These are phyloP conservation scores for Ganoderma resinaceum DNA, from an alignment of 1,284 basidiomycete species.

Conservation along the genomic window DNA sequence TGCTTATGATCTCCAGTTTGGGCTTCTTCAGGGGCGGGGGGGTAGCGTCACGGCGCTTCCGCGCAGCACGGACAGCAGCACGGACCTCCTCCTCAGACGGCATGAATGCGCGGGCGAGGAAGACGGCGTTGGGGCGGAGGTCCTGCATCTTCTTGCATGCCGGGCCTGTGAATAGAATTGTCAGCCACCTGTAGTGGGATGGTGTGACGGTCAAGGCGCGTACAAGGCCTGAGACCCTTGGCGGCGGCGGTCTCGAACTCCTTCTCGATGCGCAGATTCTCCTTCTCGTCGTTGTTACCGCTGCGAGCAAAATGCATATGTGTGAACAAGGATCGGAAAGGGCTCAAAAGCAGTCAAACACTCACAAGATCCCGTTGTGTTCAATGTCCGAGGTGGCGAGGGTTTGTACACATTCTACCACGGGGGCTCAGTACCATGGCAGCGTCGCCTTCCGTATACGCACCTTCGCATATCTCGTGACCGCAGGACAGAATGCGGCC, in stretches of 20 bases:
- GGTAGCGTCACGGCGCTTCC: slow-evolving; percentile 20
- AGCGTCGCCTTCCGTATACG: neutral
- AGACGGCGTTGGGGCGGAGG: slow-evolving; percentile 53
- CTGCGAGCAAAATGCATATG: slow-evolving; percentile 38
- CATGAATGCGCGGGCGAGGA: slow-evolving; percentile 63
- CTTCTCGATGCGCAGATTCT: slow-evolving; percentile 60
- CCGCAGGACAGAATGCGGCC: slow-evolving; percentile 62
- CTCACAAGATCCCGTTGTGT: slow-evolving; percentile 67
- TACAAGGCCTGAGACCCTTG: slow-evolving; percentile 66
- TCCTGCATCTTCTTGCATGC: slow-evolving; percentile 66
- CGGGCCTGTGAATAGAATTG: slow-evolving; percentile 48
- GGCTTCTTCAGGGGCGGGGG: slow-evolving; percentile 15
- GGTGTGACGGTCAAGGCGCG: neutral
- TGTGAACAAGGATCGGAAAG: neutral
- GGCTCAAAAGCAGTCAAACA: slow-evolving; percentile 5
- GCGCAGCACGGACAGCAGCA: slow-evolving; percentile 27
- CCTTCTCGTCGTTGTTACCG: slow-evolving; percentile 59
- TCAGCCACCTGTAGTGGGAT: neutral
- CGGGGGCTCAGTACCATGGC: neutral
- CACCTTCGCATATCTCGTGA: slow-evolving; percentile 68
- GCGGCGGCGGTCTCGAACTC: slow-evolving; percentile 60
- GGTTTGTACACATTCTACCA: slow-evolving; percentile 58
- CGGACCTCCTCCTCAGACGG: slow-evolving; percentile 47
- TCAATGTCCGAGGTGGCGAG: slow-evolving; percentile 55
- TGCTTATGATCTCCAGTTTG: slow-evolving; percentile 27